Evolutionary conservation across 2,329 filamentous ascomycete species (phyloP).

Genomic region (Venturia carpophila): DNA sequence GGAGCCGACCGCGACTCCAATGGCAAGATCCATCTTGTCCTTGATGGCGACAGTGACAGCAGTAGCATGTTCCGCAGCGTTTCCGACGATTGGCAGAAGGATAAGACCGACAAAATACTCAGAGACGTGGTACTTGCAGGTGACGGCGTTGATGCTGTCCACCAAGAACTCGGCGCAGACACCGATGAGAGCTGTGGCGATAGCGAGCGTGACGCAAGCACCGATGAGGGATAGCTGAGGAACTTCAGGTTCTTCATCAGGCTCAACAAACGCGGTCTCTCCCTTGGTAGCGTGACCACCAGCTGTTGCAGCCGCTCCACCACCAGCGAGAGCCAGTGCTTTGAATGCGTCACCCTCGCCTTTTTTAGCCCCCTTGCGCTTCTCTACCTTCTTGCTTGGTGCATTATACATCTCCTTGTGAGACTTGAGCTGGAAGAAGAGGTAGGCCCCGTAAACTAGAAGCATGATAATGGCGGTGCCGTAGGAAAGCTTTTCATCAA

Average conservation of each 20-base stretch:
- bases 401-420: conserved; percentile 74
- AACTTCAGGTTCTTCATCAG: conserved; percentile 57
- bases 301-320: conserved; percentile 46
- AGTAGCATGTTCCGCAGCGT: conserved; percentile 59
- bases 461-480: conserved; percentile 75
- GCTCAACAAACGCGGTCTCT: conserved; percentile 29
- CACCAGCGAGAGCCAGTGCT: conserved; percentile 15
- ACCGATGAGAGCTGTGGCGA: conserved; percentile 72
- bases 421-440: conserved; percentile 86
- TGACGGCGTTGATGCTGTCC: conserved; percentile 49
- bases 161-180: conserved; percentile 65
- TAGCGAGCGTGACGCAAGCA: conserved; percentile 61
- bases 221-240: conserved; percentile 67
- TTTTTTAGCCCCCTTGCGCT: conserved; percentile 39
- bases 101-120: conserved; percentile 57
- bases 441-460: conserved; percentile 72
- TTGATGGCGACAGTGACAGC: conserved; percentile 48
- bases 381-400: conserved; percentile 69
- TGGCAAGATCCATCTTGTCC: conserved; percentile 62
- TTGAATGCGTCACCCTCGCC: conserved; percentile 41
- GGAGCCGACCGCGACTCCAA: conserved; percentile 57
- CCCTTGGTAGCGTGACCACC: conserved; percentile 40
- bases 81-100: conserved; percentile 57
- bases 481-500: conserved; percentile 46
- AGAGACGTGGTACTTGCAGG: conserved; percentile 41